These are phyloP conservation scores for Botrytis medusae DNA, from an alignment of 2,329 filamentous ascomycete species.

Conservation along the genomic window DNA sequence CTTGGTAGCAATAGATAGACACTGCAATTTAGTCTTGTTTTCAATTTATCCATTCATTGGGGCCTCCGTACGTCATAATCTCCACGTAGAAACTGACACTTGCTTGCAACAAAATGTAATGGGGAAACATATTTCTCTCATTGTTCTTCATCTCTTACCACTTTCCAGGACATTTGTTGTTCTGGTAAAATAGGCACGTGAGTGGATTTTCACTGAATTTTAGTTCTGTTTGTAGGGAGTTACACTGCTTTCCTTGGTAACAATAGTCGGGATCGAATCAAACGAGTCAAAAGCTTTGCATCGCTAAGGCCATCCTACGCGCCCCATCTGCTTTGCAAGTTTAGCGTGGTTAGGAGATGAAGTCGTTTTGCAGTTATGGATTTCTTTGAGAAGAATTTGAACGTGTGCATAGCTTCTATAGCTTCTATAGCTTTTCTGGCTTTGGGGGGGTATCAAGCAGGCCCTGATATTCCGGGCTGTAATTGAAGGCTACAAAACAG, in stretches of 20 bases:
- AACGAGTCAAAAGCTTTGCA: no score
- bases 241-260: neutral
- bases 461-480: no score
- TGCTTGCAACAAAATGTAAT: neutral
- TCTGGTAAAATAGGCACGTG: neutral
- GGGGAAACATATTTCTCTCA: neutral
- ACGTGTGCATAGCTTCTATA: no score
- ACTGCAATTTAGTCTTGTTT: neutral
- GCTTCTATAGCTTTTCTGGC: no score
- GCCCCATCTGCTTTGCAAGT: no score
- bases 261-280: neutral
- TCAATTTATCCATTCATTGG: neutral
- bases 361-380: no score
- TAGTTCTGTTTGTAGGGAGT: neutral
- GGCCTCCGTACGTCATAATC: neutral
- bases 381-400: no score
- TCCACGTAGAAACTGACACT: neutral
- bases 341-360: no score
- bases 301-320: no score
- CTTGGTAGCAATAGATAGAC: slow-evolving; percentile 9
- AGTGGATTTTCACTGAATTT: neutral
- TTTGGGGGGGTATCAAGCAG: no score
- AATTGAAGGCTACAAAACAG: no score
- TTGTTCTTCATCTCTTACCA: neutral
- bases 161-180: neutral